These are phyloP conservation scores for Ceratocystis huliohia DNA, from an alignment of 2,329 filamentous ascomycete species.

Conservation along the genomic window DNA sequence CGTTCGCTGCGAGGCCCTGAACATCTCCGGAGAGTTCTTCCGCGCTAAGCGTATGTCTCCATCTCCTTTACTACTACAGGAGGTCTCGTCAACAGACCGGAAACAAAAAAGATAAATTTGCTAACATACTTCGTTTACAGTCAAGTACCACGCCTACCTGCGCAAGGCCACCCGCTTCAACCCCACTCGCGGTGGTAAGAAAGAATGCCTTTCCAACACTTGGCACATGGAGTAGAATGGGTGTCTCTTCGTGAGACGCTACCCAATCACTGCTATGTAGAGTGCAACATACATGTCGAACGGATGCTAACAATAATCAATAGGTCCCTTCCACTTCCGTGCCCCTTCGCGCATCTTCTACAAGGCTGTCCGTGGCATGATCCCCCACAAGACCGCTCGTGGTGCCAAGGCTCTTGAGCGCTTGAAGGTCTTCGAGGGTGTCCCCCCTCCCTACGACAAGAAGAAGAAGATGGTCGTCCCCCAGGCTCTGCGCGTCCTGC, in stretches of 20 bases:
- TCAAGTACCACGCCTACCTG: slow-evolving; percentile 99
- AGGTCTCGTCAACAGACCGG: neutral
- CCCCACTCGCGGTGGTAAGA: slow-evolving; percentile 91
- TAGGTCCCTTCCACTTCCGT: slow-evolving; percentile 99
- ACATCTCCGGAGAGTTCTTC: slow-evolving; percentile 99
- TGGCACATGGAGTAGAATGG: neutral
- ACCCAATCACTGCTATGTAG: neutral
- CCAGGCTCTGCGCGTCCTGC: slow-evolving; percentile 90
- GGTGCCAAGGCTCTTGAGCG: slow-evolving; percentile 93
- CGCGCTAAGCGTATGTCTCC: slow-evolving; percentile 91
- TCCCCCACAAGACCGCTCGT: slow-evolving; percentile 98
- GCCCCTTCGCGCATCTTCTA: slow-evolving; percentile 99
- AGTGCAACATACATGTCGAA: slow-evolving; percentile 21
- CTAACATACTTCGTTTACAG: slow-evolving; percentile 39
- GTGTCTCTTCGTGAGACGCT: neutral
- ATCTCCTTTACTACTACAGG: neutral
- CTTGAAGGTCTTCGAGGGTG: slow-evolving; percentile 99
- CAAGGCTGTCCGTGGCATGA: slow-evolving; percentile 99
- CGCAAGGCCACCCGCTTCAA: slow-evolving; percentile 99
- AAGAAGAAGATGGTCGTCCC: slow-evolving; percentile 99
- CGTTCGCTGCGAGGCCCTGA: slow-evolving; percentile 96
- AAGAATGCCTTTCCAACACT: slow-evolving; percentile 9
- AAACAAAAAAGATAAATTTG: neutral
- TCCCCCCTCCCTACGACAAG: slow-evolving; percentile 98
- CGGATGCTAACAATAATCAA: slow-evolving; percentile 27